Conservation (phyloP, 495 filamentous ascomycete species). For the Lasiosphaeria miniovina region DNA sequence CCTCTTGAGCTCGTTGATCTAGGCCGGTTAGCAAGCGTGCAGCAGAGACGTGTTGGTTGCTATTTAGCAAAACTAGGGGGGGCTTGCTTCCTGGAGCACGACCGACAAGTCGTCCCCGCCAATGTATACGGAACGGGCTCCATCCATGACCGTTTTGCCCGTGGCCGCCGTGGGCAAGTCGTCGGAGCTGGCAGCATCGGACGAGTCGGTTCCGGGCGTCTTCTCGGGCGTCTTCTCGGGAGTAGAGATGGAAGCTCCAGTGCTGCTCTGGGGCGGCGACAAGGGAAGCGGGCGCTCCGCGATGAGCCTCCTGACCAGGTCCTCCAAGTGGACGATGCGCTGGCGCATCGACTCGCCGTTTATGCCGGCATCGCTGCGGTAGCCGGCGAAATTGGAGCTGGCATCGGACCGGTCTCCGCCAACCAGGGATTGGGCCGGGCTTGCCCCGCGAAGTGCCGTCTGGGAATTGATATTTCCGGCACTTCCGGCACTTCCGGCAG, state of each 20-base stretch:
- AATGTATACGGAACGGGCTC: slow-evolving; percentile 22
- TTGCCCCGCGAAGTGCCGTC: too few species aligned
- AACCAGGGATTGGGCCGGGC: too few species aligned
- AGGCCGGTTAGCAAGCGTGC: not conserved
- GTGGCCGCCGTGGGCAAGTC: not conserved
- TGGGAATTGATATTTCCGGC: too few species aligned
- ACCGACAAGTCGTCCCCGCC: slow-evolving; percentile 33
- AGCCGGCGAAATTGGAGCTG: slow-evolving; percentile 3
- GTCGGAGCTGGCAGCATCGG: not conserved
- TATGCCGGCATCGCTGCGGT: slow-evolving; percentile 5
- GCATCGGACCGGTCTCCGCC: too few species aligned
- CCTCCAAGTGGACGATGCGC: slow-evolving; percentile 35
- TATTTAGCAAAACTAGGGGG: too few species aligned
- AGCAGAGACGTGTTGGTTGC: too few species aligned
- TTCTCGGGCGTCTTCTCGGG: not conserved
- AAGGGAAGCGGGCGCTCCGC: slow-evolving; percentile 16
- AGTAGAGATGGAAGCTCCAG: too few species aligned
- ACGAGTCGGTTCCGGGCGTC: not conserved
- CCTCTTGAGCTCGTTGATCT: slow-evolving; percentile 28
- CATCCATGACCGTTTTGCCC: slow-evolving; percentile 4
- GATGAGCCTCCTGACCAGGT: slow-evolving; percentile 29
- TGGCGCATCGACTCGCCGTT: slow-evolving; percentile 24
- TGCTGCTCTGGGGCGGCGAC: not conserved
- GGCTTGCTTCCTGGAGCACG: slow-evolving; percentile 31
- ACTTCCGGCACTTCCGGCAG: not conserved